Evolutionary conservation across 176 grass and related monocot species (phyloP).

Genomic region (Elymus sibiricus): DNA sequence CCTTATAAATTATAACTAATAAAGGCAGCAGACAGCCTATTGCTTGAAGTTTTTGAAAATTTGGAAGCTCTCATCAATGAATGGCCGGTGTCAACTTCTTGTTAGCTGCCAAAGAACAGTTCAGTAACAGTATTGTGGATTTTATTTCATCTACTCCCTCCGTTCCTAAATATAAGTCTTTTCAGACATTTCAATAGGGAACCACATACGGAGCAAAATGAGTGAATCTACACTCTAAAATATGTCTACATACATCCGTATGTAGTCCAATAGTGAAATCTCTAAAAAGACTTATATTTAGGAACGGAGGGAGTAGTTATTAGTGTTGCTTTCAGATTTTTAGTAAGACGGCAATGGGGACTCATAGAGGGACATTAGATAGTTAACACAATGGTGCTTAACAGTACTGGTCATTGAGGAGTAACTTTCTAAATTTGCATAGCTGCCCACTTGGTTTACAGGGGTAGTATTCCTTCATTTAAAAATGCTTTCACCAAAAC

Average conservation of each 20-base stretch:
- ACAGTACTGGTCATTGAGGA: background rate
- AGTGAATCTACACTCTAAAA: too few relatives aligned
- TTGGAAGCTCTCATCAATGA: background rate
- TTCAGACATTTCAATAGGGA: too few relatives aligned
- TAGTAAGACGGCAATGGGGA: background rate
- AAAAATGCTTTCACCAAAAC: background rate
- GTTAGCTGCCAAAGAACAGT: background rate
- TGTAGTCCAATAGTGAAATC: too few relatives aligned
- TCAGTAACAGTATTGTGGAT: background rate
- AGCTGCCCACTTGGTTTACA: background rate
- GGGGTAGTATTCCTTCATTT: background rate
- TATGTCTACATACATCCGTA: too few relatives aligned
- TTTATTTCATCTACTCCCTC: background rate
- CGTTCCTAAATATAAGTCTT: too few relatives aligned
- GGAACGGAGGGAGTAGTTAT: too few relatives aligned
- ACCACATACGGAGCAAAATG: too few relatives aligned
- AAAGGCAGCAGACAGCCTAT: background rate
- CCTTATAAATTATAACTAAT: background rate
- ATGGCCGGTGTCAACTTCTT: background rate
- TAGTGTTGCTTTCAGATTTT: background rate
- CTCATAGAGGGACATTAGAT: background rate
- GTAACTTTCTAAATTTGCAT: background rate
- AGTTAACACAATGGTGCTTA: conserved; percentile 5
- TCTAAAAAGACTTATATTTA: too few relatives aligned
- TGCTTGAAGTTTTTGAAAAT: background rate